Evolutionary conservation across 139 green algal genomes (phyloP).

Genomic region (Axilococcus clingmanii): DNA sequence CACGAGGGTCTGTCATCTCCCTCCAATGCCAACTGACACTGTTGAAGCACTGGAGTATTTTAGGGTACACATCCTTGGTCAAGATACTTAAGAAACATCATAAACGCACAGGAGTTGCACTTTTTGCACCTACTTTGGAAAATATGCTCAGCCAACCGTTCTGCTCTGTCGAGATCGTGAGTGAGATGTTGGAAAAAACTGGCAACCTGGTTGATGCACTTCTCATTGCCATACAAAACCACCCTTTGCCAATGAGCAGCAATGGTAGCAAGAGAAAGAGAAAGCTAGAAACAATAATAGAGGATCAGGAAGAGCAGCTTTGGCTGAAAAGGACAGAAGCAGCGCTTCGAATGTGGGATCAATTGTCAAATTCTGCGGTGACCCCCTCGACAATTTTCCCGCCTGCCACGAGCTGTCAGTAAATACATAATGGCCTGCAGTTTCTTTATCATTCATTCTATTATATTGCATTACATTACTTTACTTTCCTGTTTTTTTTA

Average conservation of each 20-base stretch:
- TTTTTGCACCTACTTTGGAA: conserved; percentile 52
- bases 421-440: no score
- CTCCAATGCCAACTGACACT: conserved; percentile 74
- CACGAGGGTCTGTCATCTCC: conserved; percentile 35
- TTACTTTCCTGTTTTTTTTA: no score
- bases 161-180: conserved; percentile 58
- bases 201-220: conserved; percentile 16
- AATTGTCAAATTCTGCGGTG: background rate
- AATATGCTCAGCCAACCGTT: conserved; percentile 70
- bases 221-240: conserved; percentile 9
- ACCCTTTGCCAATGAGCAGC: conserved; percentile 1
- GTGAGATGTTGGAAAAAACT: conserved; percentile 34
- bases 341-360: background rate
- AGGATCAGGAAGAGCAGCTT: background rate
- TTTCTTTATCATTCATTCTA: no score
- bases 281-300: no score
- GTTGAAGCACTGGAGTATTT: conserved; percentile 68
- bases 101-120: conserved; percentile 62
- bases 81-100: conserved; percentile 90
- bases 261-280: no score
- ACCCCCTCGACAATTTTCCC: conserved; percentile 1
- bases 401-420: no score
- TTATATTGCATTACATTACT: no score
- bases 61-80: conserved; percentile 67
- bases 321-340: background rate